Evolutionary conservation across 768 basidiomycete genomes (phyloP).

Genomic region (Hebeloma cylindrosporum): DNA sequence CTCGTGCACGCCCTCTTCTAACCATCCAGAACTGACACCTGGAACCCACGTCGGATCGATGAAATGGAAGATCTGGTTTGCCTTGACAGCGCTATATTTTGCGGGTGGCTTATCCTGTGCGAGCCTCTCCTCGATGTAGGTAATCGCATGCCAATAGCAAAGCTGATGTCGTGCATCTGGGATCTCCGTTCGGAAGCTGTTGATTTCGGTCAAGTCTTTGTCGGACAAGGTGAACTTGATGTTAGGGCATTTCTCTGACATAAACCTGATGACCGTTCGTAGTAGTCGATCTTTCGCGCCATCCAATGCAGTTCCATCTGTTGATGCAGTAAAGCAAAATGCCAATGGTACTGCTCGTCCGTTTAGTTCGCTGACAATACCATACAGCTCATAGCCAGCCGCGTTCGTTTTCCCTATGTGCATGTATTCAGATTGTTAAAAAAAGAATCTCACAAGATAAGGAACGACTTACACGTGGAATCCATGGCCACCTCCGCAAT

Average conservation of each 20-base stretch:
- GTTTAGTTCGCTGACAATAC: neutral
- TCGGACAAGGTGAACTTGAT: slow-evolving; percentile 27
- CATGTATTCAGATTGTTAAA: neutral
- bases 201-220: slow-evolving; percentile 31
- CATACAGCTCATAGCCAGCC: slow-evolving; percentile 1
- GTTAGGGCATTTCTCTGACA: slow-evolving; percentile 14
- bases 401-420: slow-evolving; percentile 3
- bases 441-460: neutral
- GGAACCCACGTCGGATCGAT: slow-evolving; percentile 27
- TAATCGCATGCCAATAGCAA: slow-evolving; percentile 33
- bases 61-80: slow-evolving; percentile 19
- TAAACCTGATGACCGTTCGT: slow-evolving; percentile 17
- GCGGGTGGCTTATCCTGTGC: slow-evolving; percentile 23
- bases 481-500: slow-evolving; percentile 1
- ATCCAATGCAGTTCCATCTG: slow-evolving; percentile 13
- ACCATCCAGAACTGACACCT: slow-evolving; percentile 14
- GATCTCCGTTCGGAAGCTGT: slow-evolving; percentile 18
- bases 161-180: slow-evolving; percentile 29
- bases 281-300: slow-evolving; percentile 25
- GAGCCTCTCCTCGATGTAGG: slow-evolving; percentile 21
- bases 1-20: slow-evolving; percentile 15
- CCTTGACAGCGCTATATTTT: slow-evolving; percentile 16
- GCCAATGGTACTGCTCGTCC: neutral
- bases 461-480: slow-evolving; percentile 1
- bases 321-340: slow-evolving; percentile 22